Evolutionary conservation across 2,329 filamentous ascomycete species (phyloP).

Genomic region (Karstenula rhodostoma): DNA sequence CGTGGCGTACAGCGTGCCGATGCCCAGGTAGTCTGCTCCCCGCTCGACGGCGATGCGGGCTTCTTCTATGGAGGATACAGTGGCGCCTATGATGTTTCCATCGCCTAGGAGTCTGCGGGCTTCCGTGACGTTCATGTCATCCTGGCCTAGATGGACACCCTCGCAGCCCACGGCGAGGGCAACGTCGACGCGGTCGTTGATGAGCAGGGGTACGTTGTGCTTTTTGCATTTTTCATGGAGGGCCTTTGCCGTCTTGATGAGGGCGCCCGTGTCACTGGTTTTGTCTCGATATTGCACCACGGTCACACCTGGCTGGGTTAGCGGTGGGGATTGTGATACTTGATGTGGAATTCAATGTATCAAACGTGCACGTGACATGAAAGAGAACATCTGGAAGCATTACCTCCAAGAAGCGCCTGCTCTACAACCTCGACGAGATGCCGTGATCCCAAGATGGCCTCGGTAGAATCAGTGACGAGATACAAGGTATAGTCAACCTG

Average conservation of each 20-base stretch:
- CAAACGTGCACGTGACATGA: neutral
- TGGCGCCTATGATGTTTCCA: slow-evolving; percentile 86
- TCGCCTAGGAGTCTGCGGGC: slow-evolving; percentile 78
- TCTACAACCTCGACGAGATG: slow-evolving; percentile 78
- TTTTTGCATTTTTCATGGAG: slow-evolving; percentile 75
- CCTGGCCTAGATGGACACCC: slow-evolving; percentile 93
- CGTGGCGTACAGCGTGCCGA: slow-evolving; percentile 90
- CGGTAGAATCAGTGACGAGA: slow-evolving; percentile 92
- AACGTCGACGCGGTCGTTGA: slow-evolving; percentile 93
- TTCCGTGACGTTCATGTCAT: slow-evolving; percentile 77
- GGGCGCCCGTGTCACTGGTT: slow-evolving; percentile 73
- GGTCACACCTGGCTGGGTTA: slow-evolving; percentile 66
- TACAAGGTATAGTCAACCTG: slow-evolving; percentile 81
- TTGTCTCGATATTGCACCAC: slow-evolving; percentile 94
- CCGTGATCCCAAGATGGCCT: slow-evolving; percentile 76
- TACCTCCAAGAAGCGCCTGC: slow-evolving; percentile 76
- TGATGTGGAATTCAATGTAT: neutral
- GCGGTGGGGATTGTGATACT: neutral
- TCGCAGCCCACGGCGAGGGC: slow-evolving; percentile 85
- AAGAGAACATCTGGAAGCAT: slow-evolving; percentile 21
- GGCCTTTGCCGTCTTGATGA: slow-evolving; percentile 73
- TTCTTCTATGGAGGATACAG: slow-evolving; percentile 77
- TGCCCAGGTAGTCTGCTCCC: slow-evolving; percentile 89
- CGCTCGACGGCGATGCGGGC: slow-evolving; percentile 73
- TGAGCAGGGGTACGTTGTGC: slow-evolving; percentile 79